phyloP scores from a whole-genome alignment of 805 yeast species.

The Brettanomyces sp. region DNA sequence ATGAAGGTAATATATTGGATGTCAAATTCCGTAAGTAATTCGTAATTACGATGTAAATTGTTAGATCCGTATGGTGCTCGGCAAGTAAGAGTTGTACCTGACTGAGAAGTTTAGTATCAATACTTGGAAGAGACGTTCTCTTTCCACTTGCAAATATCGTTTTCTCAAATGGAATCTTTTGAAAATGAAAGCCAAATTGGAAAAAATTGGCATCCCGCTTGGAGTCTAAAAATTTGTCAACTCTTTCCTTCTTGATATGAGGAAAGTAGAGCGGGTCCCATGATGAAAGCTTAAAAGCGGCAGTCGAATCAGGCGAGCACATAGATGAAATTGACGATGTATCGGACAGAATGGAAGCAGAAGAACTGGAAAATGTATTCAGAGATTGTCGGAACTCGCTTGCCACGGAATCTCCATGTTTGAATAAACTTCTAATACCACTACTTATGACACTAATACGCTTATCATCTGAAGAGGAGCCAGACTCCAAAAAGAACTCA shows the following conservation, averaged over 20 bases:
- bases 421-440: slow-evolving; percentile 1
- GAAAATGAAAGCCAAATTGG: slow-evolving; percentile 16
- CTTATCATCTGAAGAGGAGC: slow-evolving; percentile 4
- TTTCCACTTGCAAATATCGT: neutral
- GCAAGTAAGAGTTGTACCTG: slow-evolving; percentile 10
- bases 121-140: slow-evolving; percentile 6
- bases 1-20: slow-evolving; percentile 15
- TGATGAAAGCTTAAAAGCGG: slow-evolving; percentile 4
- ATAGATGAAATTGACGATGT: slow-evolving; percentile 19
- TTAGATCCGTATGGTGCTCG: slow-evolving; percentile 22
- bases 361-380: neutral
- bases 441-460: slow-evolving; percentile 11
- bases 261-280: slow-evolving; percentile 14
- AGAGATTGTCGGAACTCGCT: neutral
- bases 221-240: slow-evolving; percentile 6
- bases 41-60: slow-evolving; percentile 16
- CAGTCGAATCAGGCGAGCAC: slow-evolving; percentile 5
- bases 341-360: slow-evolving; percentile 14
- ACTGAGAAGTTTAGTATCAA: slow-evolving; percentile 15
- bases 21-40: slow-evolving; percentile 16
- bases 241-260: slow-evolving; percentile 2
- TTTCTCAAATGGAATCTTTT: slow-evolving; percentile 1
- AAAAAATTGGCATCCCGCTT: slow-evolving; percentile 13
- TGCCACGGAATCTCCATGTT: neutral
- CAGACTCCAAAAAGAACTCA: slow-evolving; percentile 4